These are phyloP conservation scores for Sphagnum tenellum DNA, from an alignment of 225 moss, liverwort and hornwort genomes.

Conservation along the genomic window DNA sequence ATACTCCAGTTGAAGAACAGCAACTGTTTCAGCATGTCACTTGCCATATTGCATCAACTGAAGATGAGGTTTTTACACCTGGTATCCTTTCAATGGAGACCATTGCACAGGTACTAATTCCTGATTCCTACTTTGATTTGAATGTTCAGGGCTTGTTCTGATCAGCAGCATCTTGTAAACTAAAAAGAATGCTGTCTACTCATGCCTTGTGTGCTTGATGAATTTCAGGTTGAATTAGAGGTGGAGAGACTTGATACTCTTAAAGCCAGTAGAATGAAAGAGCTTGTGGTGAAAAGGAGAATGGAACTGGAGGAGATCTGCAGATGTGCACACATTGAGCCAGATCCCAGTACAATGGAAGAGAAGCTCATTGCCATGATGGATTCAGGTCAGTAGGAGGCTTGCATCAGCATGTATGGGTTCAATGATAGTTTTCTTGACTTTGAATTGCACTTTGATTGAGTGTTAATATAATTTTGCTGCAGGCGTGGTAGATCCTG, in stretches of 20 bases:
- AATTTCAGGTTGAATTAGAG: slow-evolving; percentile 66
- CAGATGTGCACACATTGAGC: slow-evolving; percentile 71
- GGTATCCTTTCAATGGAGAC: slow-evolving; percentile 41
- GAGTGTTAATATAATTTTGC: too few relatives aligned
- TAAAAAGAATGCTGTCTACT: too few relatives aligned
- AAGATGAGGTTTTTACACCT: slow-evolving; percentile 35
- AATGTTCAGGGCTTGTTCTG: too few relatives aligned
- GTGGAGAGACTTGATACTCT: slow-evolving; percentile 67
- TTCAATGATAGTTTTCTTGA: too few relatives aligned
- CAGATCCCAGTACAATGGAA: slow-evolving; percentile 56
- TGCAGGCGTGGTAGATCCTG: slow-evolving; percentile 56
- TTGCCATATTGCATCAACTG: slow-evolving; percentile 47
- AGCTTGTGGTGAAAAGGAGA: slow-evolving; percentile 84
- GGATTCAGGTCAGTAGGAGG: slow-evolving; percentile 47
- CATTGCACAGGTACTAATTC: slow-evolving; percentile 33
- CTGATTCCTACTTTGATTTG: too few relatives aligned
- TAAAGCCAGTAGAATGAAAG: slow-evolving; percentile 87
- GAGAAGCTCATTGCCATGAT: slow-evolving; percentile 64
- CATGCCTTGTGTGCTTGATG: too few relatives aligned
- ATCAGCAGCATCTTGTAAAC: too few relatives aligned
- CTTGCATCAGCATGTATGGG: neutral
- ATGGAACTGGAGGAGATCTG: slow-evolving; percentile 81
- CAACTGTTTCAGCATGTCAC: slow-evolving; percentile 46
- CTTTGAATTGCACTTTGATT: too few relatives aligned
- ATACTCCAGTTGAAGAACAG: slow-evolving; percentile 50